Conservation (phyloP, 148 eudicot species). For the Bassia scoparia region DNA sequence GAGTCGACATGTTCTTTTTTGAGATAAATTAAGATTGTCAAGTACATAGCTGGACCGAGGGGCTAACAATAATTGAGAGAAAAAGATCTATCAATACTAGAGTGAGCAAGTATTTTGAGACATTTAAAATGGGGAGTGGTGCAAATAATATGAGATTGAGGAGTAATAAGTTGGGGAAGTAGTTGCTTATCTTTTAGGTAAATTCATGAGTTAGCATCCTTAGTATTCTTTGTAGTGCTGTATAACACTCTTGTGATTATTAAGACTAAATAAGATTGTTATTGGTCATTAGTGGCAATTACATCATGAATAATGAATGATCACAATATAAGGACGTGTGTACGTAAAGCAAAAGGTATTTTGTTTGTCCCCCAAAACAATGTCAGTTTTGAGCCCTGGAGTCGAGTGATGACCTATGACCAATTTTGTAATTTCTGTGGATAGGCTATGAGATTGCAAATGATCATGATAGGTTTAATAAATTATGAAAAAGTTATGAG, state of each 20-base stretch:
- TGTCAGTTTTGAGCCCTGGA: constrained; percentile 20
- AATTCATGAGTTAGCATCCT: background rate
- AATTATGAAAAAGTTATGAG: constrained; percentile 19
- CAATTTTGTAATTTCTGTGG: constrained; percentile 7
- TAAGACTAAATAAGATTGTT: background rate
- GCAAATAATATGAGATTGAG: too few relatives aligned
- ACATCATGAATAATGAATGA: constrained; percentile 17
- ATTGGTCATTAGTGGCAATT: constrained; percentile 17
- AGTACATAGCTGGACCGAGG: too few relatives aligned
- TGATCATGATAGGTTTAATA: constrained; percentile 12
- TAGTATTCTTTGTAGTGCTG: background rate
- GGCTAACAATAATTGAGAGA: too few relatives aligned
- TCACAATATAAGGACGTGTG: constrained; percentile 24
- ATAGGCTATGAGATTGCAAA: constrained; percentile 18
- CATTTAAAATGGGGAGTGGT: too few relatives aligned
- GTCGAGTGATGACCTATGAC: constrained; percentile 8
- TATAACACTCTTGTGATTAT: constrained; percentile 14
- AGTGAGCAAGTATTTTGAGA: too few relatives aligned
- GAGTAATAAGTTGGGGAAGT: background rate
- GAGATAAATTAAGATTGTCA: too few relatives aligned
- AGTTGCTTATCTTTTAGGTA: background rate
- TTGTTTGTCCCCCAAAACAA: constrained; percentile 27
- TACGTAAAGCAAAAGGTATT: constrained; percentile 22
- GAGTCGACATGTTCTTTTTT: too few relatives aligned
- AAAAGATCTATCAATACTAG: too few relatives aligned